Conservation (phyloP, 371 early-diverging fungal species). For the Polyrhizophydium stewartii region DNA sequence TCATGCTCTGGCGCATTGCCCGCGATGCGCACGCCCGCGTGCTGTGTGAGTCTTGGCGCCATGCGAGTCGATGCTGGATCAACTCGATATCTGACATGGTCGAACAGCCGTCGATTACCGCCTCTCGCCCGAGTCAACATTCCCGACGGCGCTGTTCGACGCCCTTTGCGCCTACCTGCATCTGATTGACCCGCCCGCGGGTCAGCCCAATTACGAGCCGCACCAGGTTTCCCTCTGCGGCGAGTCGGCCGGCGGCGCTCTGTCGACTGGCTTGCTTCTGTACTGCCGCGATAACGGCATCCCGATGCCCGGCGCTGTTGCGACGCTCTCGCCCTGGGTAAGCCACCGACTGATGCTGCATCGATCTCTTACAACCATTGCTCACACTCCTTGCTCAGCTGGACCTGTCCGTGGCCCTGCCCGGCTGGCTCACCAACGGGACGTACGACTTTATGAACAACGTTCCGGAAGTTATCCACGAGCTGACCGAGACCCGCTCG, state of each 20-base stretch:
- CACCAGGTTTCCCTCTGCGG: slow-evolving; percentile 69
- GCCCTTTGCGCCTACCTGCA: slow-evolving; percentile 68
- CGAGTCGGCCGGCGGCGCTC: slow-evolving; percentile 68
- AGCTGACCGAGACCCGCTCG: slow-evolving; percentile 15
- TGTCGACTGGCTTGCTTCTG: slow-evolving; percentile 24
- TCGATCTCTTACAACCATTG: neutral
- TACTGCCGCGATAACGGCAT: slow-evolving; percentile 35
- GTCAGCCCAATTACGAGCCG: slow-evolving; percentile 39
- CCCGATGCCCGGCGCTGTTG: slow-evolving; percentile 44
- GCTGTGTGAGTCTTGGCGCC: slow-evolving; percentile 9
- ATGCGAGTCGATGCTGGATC: neutral
- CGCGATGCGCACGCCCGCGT: slow-evolving; percentile 27
- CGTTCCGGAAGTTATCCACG: slow-evolving; percentile 21
- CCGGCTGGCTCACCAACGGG: slow-evolving; percentile 35
- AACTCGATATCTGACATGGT: neutral
- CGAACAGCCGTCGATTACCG: slow-evolving; percentile 64
- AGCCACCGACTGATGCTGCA: no score
- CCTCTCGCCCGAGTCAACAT: slow-evolving; percentile 77
- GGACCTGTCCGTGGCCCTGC: neutral
- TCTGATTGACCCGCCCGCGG: slow-evolving; percentile 55
- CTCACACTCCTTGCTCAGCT: no score
- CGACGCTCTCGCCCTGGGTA: slow-evolving; percentile 57
- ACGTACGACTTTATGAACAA: slow-evolving; percentile 54
- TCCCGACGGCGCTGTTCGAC: slow-evolving; percentile 81
- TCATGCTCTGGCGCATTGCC: slow-evolving; percentile 32